Base-by-base conservation (phyloP, 73 alveolate species). In the Stentor coeruleus region DNA sequence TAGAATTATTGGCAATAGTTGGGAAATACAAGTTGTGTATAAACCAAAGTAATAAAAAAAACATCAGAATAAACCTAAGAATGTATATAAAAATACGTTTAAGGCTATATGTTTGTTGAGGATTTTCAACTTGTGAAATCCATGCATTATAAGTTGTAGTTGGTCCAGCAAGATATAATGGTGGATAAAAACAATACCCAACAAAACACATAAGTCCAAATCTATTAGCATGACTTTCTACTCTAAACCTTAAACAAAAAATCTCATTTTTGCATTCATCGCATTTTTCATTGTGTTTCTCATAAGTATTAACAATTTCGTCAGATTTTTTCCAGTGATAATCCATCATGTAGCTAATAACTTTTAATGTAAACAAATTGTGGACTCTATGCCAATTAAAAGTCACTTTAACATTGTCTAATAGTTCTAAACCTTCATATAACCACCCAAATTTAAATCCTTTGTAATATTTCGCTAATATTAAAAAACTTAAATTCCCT, bases 171-270 rank as follows among this genome's bases (percentile, higher is more conserved):
- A 84, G 59, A 66, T 59, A 84, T 28, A 77, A 75, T 3, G 90
- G 90, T 2, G 90, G 82, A 58, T 84, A 84, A 14, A 82, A 82
- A 41, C 74, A 58, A 76, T 84, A 84, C 0, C 86, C 90, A 14
- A 74, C 92, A 91, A 94, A 94, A 3, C 97, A 85, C n/a, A 30
- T 79, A 60, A 84, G 76, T 81, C 83, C 57, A 77, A 76, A 84
- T 66, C 38, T 55, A 28, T 76, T 66, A 14, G 79, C 79, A 2
- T 66, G 36, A 20, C 40, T 40, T 26, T 31, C 37, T 40, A 20
- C 33, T 66, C 79, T 0, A 66, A 20, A 66, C 0, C 40, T 66
- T 26, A 33, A 66, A 40, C 79, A 66, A 20, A 33, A 1, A 20
- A 14, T 66, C 14, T 1, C 37, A 20, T 26, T 15, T 28, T 33